Conservation (phyloP, 2,329 filamentous ascomycete genomes). For the Verticillium tricorpus region DNA sequence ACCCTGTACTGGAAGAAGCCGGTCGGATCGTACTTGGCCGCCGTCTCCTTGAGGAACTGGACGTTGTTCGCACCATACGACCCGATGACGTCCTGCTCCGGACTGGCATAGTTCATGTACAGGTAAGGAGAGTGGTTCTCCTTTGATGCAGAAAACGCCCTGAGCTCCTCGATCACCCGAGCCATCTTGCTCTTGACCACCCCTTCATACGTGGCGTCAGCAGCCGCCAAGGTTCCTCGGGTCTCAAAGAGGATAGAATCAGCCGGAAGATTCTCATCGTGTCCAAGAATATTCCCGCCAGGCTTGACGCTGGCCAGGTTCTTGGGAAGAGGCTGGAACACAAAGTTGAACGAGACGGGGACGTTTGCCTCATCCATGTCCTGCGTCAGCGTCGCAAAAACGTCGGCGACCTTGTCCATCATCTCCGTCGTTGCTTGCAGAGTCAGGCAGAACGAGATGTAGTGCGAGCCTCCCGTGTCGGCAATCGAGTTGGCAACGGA, state of each 20-base stretch:
- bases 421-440: neutral
- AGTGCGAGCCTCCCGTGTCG: conserved; percentile 2
- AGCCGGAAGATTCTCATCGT: conserved; percentile 2
- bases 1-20: conserved; percentile 18
- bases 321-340: conserved; percentile 9
- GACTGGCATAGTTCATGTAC: conserved; percentile 9
- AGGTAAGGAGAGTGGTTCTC: conserved; percentile 6
- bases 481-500: conserved; percentile 3
- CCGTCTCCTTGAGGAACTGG: conserved; percentile 2
- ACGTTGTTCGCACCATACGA: conserved; percentile 5
- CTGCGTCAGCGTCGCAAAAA: conserved; percentile 1
- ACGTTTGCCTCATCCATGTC: neutral
- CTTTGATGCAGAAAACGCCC: neutral
- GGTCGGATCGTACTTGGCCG: conserved; percentile 12
- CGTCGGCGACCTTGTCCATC: conserved; percentile 3
- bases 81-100: conserved; percentile 2
- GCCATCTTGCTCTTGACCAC: neutral
- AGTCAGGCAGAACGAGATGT: conserved; percentile 4
- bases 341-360: conserved; percentile 10
- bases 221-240: neutral
- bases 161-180: conserved; percentile 1
- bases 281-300: conserved; percentile 3
- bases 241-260: conserved; percentile 4
- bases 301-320: conserved; percentile 6
- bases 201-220: neutral